These are phyloP conservation scores for Pyrenopolyporus hunteri DNA, from an alignment of 495 filamentous ascomycete genomes.

Conservation along the genomic window DNA sequence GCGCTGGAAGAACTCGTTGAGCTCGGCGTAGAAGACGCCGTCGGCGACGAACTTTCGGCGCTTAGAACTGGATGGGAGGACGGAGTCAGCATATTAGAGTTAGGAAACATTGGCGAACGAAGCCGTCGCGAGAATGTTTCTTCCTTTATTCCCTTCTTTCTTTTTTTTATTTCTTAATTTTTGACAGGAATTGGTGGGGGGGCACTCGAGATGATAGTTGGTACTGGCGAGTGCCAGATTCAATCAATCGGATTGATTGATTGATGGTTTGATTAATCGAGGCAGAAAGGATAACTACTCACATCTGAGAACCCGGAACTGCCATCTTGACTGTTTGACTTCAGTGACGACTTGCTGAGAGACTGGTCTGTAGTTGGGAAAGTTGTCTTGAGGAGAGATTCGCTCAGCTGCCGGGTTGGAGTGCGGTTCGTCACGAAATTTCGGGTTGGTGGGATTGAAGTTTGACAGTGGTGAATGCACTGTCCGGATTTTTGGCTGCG, in stretches of 20 bases:
- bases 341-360: constrained; percentile 36
- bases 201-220: constrained; percentile 1
- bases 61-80: constrained; percentile 72
- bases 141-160: too few species aligned
- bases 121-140: constrained; percentile 3
- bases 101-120: not conserved
- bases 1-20: constrained; percentile 99
- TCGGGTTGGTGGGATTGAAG: constrained; percentile 28
- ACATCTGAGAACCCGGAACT: constrained; percentile 60
- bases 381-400: constrained; percentile 15
- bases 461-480: constrained; percentile 28
- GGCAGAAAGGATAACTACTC: constrained; percentile 41
- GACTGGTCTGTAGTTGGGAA: constrained; percentile 20
- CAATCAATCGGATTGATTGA: not conserved
- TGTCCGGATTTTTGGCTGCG: constrained; percentile 32
- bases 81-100: constrained; percentile 21
- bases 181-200: not conserved
- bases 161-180: too few species aligned
- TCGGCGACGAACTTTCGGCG: constrained; percentile 99
- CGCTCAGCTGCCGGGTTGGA: constrained; percentile 26
- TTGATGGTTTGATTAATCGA: too few species aligned
- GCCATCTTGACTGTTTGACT: constrained; percentile 55
- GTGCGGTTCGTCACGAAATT: constrained; percentile 28
- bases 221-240: too few species aligned
- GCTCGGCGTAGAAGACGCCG: constrained; percentile 99